phyloP scores from a whole-genome alignment of 2,329 filamentous ascomycete species.

The Zymoseptoria passerinii region DNA sequence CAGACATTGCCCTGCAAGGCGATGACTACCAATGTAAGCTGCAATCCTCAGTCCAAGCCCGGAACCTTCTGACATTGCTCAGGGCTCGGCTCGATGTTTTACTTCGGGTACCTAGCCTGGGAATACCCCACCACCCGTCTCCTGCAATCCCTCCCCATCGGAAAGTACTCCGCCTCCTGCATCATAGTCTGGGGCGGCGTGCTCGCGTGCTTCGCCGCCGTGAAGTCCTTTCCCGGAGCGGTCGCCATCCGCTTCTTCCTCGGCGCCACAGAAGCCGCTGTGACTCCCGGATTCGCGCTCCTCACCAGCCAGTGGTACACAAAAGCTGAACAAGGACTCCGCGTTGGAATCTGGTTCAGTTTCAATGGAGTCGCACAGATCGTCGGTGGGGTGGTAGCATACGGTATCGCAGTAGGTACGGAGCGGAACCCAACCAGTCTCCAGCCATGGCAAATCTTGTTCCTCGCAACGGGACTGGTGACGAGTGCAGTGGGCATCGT shows the following conservation, averaged over 20 bases:
- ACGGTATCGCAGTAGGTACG: constrained; percentile 53
- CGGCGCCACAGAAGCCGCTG: constrained; percentile 59
- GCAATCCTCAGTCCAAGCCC: constrained; percentile 47
- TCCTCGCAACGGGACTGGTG: constrained; percentile 39
- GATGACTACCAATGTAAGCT: constrained; percentile 45
- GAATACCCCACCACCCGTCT: constrained; percentile 60
- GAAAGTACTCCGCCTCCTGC: constrained; percentile 58
- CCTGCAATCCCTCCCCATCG: constrained; percentile 55
- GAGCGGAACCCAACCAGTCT: constrained; percentile 49
- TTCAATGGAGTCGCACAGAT: constrained; percentile 60
- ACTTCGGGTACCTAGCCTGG: constrained; percentile 48
- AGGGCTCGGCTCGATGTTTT: constrained; percentile 40
- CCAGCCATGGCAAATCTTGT: constrained; percentile 57
- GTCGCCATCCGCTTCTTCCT: constrained; percentile 60
- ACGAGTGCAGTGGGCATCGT: constrained; percentile 35
- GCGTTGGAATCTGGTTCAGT: constrained; percentile 60
- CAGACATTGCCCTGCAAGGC: constrained; percentile 40
- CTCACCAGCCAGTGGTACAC: constrained; percentile 68
- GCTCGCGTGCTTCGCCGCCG: constrained; percentile 55
- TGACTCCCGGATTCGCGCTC: constrained; percentile 60
- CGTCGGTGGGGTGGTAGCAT: constrained; percentile 54
- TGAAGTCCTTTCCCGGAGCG: constrained; percentile 51
- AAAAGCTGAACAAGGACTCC: constrained; percentile 55
- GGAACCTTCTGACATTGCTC: constrained; percentile 12
- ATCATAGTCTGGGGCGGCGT: constrained; percentile 57